Conservation (phyloP, 768 basidiomycete genomes). For the Suillus tomentosus region DNA sequence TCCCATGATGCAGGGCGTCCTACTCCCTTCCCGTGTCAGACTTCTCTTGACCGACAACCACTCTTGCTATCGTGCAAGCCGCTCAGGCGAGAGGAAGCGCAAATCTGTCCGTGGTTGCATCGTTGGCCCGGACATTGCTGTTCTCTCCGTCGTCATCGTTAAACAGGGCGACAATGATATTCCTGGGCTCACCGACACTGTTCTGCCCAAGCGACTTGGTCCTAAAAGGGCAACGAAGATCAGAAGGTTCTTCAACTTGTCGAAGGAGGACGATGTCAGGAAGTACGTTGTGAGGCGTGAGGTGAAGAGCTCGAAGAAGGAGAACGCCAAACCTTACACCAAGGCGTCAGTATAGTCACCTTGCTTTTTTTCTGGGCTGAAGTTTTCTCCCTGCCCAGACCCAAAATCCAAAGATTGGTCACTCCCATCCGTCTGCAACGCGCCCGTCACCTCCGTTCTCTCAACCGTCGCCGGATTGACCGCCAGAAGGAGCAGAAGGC, state of each 20-base stretch:
- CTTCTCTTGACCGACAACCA: constrained; percentile 95
- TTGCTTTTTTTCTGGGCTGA: constrained; percentile 9
- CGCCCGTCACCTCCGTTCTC: constrained; percentile 86
- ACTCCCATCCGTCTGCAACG: constrained; percentile 95
- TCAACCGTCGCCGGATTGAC: constrained; percentile 87
- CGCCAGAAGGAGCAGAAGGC: constrained; percentile 93
- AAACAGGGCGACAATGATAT: constrained; percentile 94
- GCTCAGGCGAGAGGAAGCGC: constrained; percentile 95
- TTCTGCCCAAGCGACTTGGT: constrained; percentile 93
- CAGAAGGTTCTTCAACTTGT: constrained; percentile 94
- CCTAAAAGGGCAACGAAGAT: constrained; percentile 99
- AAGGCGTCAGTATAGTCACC: constrained; percentile 74
- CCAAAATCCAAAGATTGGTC: constrained; percentile 96
- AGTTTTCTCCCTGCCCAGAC: constrained; percentile 44
- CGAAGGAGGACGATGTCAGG: constrained; percentile 97
- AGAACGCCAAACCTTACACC: constrained; percentile 88
- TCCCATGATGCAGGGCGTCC: constrained; percentile 99
- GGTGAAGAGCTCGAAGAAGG: constrained; percentile 88
- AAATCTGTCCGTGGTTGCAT: constrained; percentile 99
- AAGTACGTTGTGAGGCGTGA: constrained; percentile 96
- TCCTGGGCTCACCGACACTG: constrained; percentile 87
- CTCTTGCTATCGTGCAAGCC: constrained; percentile 95
- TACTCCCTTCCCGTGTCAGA: constrained; percentile 89
- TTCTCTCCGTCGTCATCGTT: constrained; percentile 91
- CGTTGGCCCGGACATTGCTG: constrained; percentile 94